Base-by-base conservation (phyloP, 768 basidiomycete species). In the Lactifluus volemus region DNA sequence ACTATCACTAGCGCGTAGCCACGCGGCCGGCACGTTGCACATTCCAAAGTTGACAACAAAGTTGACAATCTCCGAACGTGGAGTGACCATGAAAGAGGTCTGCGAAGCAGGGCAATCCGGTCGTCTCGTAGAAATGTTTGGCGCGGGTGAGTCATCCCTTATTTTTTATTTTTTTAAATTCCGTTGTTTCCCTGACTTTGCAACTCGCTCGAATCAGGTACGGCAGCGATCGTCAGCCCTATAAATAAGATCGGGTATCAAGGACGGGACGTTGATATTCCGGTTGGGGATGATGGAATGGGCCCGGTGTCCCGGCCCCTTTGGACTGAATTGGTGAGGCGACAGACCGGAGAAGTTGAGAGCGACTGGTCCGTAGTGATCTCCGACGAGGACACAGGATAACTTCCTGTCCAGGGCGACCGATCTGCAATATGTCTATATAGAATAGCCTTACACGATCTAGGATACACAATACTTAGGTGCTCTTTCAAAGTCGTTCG, bases 351-450 rank as follows among this genome's bases (percentile, higher is more conserved):
- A n/a, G 70, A 70, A 59, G 73, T 76, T 48, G 71, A 72, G 49
- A 75, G 75, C 53, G 73, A 75, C 51, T 79, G 78, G 78, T 73
- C 72, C 59, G 73, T 75, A 19, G 64, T 74, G n/a, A 73, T 71
- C 29, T 17, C 38, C 38, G 59, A 67, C 15, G 52, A 54, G 47
- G 10, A 39, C 29, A 10, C 30, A 10, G 21, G 19, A 12, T 49
- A 15, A 34, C 25, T 21, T 11, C 25, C 38, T 52, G 17, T 10
- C 29, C 17, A 19, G 48, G 15, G 11, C 42, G 36, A 19, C n/a
- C 4, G 17, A 32, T 32, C 4, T 3, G 45, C 39, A 45, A 50
- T 55, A 45, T 6, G 9, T 55, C 14, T 5, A 49, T 49, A 38
- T 12, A 44, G 34, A 11, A 44, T n/a, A n/a, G n/a, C n/a, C n/a